Evolutionary conservation across 202 grass and related monocot species (phyloP).

Genomic region (Panicum virgatum): DNA sequence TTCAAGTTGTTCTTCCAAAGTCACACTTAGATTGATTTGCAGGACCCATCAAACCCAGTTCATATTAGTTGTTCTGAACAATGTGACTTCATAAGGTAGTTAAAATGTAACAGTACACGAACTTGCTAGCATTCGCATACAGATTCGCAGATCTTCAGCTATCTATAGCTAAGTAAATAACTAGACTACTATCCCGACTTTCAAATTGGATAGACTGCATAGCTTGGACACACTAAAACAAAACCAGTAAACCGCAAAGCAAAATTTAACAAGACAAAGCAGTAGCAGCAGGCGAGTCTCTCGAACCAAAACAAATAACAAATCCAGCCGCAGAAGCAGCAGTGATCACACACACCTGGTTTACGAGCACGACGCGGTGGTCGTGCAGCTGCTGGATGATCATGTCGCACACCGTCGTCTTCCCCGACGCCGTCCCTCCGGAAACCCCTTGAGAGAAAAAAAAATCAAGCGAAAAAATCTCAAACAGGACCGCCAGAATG

Average conservation of each 20-base stretch:
- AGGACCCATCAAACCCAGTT: background rate
- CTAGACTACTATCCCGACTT: background rate
- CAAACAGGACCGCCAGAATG: background rate
- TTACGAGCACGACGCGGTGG: slow-evolving; percentile 94
- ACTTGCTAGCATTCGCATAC: background rate
- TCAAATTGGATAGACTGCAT: background rate
- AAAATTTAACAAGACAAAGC: background rate
- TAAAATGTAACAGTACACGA: background rate
- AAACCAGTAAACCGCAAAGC: background rate
- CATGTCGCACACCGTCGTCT: slow-evolving; percentile 99
- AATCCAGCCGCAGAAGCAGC: background rate
- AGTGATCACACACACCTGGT: slow-evolving; percentile 48
- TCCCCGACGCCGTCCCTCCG: slow-evolving; percentile 95
- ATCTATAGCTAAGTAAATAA: background rate
- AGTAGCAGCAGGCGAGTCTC: background rate
- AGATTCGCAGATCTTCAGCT: background rate
- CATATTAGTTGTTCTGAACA: background rate
- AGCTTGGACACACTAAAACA: background rate
- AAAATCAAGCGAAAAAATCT: background rate
- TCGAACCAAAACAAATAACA: slow-evolving; percentile 8
- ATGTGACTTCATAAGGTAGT: background rate
- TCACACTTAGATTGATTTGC: background rate
- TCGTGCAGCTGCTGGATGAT: slow-evolving; percentile 99
- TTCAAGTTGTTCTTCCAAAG: background rate
- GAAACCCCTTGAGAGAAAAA: slow-evolving; percentile 66